These are phyloP conservation scores for Saccharomycopsis babjevae DNA, from an alignment of 805 yeast species.

Conservation along the genomic window DNA sequence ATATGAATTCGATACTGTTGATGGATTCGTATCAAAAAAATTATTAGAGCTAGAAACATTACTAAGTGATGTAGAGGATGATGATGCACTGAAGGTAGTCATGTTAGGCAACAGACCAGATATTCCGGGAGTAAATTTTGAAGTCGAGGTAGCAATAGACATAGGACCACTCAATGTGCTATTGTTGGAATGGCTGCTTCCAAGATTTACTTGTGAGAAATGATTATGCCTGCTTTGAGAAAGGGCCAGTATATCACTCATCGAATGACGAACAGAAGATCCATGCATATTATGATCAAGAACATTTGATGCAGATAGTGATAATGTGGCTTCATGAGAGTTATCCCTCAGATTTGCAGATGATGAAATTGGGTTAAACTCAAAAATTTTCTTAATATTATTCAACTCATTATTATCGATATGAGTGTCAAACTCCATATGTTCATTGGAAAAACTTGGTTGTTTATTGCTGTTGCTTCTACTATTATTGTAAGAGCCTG, in stretches of 20 bases:
- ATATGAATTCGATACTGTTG: background rate
- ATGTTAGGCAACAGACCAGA: background rate
- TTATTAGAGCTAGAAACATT: background rate
- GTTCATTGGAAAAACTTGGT: background rate
- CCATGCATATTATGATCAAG: background rate
- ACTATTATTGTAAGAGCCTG: background rate
- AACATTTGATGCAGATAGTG: background rate
- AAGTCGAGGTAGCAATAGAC: background rate
- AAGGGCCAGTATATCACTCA: background rate
- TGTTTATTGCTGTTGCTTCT: background rate
- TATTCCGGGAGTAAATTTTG: background rate
- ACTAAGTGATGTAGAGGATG: background rate
- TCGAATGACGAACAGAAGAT: background rate
- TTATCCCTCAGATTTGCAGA: background rate
- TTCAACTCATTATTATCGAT: constrained; percentile 2
- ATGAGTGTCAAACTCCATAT: background rate
- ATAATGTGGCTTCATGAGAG: background rate
- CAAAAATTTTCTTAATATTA: constrained; percentile 10
- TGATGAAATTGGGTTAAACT: constrained; percentile 3
- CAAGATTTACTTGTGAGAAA: background rate
- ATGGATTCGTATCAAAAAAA: background rate
- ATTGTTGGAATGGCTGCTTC: background rate
- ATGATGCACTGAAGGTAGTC: background rate
- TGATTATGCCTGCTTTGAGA: background rate
- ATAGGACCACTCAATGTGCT: background rate